Conservation (phyloP, 2,329 filamentous ascomycete genomes). For the Colletotrichum sp. region DNA sequence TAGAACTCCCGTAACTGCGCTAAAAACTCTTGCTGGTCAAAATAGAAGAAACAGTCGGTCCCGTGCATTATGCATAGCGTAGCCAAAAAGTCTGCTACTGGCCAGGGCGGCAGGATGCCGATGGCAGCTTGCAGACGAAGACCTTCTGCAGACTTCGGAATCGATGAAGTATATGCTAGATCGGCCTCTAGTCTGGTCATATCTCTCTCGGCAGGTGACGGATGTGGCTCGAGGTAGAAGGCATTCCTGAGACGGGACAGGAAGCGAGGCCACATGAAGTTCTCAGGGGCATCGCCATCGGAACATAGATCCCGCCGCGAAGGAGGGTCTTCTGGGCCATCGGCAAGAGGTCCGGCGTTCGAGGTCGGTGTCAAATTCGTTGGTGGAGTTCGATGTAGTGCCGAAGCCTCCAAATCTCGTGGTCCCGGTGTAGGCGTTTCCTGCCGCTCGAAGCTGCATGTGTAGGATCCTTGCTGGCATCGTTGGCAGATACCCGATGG, state of each 20-base stretch:
- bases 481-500: conserved; percentile 30
- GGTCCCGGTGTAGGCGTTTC: background rate
- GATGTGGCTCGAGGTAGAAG: conserved; percentile 29
- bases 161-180: conserved; percentile 13
- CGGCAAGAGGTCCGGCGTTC: background rate
- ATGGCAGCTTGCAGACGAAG: conserved; percentile 25
- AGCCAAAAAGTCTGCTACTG: conserved; percentile 29
- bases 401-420: background rate
- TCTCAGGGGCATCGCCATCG: conserved; percentile 19
- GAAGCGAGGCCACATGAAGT: conserved; percentile 30
- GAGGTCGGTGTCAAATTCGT: conserved; percentile 3
- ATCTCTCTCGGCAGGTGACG: conserved; percentile 21
- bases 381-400: background rate
- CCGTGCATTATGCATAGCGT: conserved; percentile 29
- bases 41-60: conserved; percentile 31
- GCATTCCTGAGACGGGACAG: conserved; percentile 28
- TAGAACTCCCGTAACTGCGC: conserved; percentile 29
- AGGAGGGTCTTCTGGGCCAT: background rate
- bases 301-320: conserved; percentile 4
- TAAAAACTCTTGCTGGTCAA: conserved; percentile 27
- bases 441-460: conserved; percentile 21
- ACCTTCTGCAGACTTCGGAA: conserved; percentile 19
- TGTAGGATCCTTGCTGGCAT: conserved; percentile 27
- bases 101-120: conserved; percentile 26
- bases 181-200: conserved; percentile 24